Evolutionary conservation across 2,329 filamentous ascomycete genomes (phyloP), one percentile per base, ranked within the genome.

Genomic region (Xylariaceae sp.): DNA sequence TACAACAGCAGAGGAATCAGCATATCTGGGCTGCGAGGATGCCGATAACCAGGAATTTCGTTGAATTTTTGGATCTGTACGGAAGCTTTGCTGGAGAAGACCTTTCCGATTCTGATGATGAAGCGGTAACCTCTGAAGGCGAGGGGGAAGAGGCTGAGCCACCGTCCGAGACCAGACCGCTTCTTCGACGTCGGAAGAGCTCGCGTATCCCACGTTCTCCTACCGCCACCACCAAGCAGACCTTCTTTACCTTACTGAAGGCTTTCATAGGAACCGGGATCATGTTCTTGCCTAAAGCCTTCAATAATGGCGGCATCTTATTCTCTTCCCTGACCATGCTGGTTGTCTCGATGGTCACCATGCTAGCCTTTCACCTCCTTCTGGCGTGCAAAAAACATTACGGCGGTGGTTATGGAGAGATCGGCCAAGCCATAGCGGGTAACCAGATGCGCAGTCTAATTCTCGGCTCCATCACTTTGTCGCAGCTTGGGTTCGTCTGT

Each of bases 191-290:
- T 26, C 78, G 82, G 14, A 81, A 77, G 67, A 84, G 77, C 63
- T 79, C 83, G 1, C 74, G 80, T 20, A 66, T 48, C 64, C 68
- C 47, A 44, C 77, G 71, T 57, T 76, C 81, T 37, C 87, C 86
- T 19, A 86, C 89, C 65, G 87, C 89, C 1, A 81, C 82, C 50
- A 87, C 83, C n/a, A 74, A 81, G 40, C 89, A 90, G 74, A 87
- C 89, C 0, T 92, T 92, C 73, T 91, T 91, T 71, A 92, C 89
- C 0, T 77, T 91, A 9, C 76, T 92, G 49, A 92, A 92, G 71
- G 89, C 89, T 1, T 92, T 92, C 65, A 83, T 92, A 50, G 89
- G 89, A 46, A 92, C 89, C 0, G 89, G 89, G 58, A 91, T 92
- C 70, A 90, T 92, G 85, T 92, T 92, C 67, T 71, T 92, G 44